These are phyloP conservation scores for Mucor ambiguus DNA, from an alignment of 371 early-diverging fungal genomes.

Conservation along the genomic window DNA sequence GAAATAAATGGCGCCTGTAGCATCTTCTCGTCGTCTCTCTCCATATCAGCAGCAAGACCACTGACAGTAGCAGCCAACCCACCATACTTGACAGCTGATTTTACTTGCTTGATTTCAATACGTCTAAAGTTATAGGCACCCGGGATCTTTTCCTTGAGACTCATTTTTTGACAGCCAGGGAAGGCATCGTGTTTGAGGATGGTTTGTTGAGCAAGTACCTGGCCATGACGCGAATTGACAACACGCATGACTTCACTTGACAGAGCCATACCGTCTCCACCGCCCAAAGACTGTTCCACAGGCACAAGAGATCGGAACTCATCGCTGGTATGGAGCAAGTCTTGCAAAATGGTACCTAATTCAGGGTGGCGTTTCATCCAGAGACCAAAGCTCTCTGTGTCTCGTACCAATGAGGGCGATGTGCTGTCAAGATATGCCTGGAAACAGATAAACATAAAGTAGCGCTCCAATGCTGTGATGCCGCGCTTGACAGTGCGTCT, in stretches of 20 bases:
- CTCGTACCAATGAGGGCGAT: conserved; percentile 39
- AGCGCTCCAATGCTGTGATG: conserved; percentile 54
- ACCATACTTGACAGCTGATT: conserved; percentile 46
- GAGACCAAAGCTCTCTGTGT: conserved; percentile 53
- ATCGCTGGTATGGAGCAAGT: conserved; percentile 34
- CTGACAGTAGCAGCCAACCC: conserved; percentile 56
- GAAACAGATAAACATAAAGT: conserved; percentile 71
- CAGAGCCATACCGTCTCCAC: conserved; percentile 71
- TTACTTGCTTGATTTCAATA: conserved; percentile 49
- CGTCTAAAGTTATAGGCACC: conserved; percentile 71
- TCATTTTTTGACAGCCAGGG: conserved; percentile 73
- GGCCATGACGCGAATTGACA: conserved; percentile 59
- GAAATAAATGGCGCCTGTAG: conserved; percentile 24
- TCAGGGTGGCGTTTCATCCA: conserved; percentile 70
- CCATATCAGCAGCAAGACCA: conserved; percentile 44
- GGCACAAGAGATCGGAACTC: conserved; percentile 49
- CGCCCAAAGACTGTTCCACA: conserved; percentile 55
- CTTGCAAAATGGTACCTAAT: conserved; percentile 59
- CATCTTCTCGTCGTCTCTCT: conserved; percentile 29
- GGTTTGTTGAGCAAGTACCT: conserved; percentile 65
- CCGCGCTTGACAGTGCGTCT: conserved; percentile 42
- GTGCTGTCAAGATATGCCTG: conserved; percentile 55
- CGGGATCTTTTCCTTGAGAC: conserved; percentile 65
- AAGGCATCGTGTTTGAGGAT: conserved; percentile 75
- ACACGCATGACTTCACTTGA: conserved; percentile 66